A percentile compares a stretch with the other conserved stretches of the same genome.
phyloP scores from a whole-genome alignment of 495 filamentous ascomycete species.

The Lichenothelia convexa region DNA sequence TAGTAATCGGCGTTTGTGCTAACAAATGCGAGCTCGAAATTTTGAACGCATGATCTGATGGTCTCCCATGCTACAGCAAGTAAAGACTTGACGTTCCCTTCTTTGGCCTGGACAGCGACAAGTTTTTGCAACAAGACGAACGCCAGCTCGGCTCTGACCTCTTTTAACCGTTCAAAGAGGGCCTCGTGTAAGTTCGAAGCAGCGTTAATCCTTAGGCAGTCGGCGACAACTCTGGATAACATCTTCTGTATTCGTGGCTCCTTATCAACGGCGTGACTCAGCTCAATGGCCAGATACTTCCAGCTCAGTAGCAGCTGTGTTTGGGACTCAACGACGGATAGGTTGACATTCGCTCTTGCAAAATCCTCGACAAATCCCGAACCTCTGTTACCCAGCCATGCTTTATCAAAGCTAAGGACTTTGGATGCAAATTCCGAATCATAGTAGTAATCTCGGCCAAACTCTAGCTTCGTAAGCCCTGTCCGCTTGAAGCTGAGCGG shows the following conservation, averaged over 20 bases:
- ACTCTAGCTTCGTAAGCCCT: slow-evolving; percentile 33
- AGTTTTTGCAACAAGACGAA: slow-evolving; percentile 61
- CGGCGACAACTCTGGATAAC: slow-evolving; percentile 44
- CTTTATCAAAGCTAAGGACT: slow-evolving; percentile 54
- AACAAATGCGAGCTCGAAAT: slow-evolving; percentile 43
- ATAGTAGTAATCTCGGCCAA: slow-evolving; percentile 69
- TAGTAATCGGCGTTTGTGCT: slow-evolving; percentile 53
- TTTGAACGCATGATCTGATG: slow-evolving; percentile 39
- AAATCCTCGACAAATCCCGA: slow-evolving; percentile 65
- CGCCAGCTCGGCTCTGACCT: slow-evolving; percentile 54
- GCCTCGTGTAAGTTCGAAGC: slow-evolving; percentile 44
- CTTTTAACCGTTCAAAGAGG: slow-evolving; percentile 53
- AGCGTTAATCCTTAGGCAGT: slow-evolving; percentile 55
- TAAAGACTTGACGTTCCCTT: slow-evolving; percentile 40
- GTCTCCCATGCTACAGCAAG: slow-evolving; percentile 49
- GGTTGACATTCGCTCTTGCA: slow-evolving; percentile 67
- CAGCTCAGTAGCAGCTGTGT: slow-evolving; percentile 75
- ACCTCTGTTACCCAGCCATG: slow-evolving; percentile 51
- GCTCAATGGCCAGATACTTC: slow-evolving; percentile 73
- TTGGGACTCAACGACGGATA: slow-evolving; percentile 82
- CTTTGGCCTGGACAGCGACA: slow-evolving; percentile 39
- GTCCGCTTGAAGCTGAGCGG: slow-evolving; percentile 64
- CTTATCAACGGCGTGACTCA: slow-evolving; percentile 47
- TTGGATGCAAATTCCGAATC: slow-evolving; percentile 52
- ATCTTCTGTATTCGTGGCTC: slow-evolving; percentile 45